phyloP scores from a whole-genome alignment of 139 green algal genomes.

The Klebsormidium nitens region DNA sequence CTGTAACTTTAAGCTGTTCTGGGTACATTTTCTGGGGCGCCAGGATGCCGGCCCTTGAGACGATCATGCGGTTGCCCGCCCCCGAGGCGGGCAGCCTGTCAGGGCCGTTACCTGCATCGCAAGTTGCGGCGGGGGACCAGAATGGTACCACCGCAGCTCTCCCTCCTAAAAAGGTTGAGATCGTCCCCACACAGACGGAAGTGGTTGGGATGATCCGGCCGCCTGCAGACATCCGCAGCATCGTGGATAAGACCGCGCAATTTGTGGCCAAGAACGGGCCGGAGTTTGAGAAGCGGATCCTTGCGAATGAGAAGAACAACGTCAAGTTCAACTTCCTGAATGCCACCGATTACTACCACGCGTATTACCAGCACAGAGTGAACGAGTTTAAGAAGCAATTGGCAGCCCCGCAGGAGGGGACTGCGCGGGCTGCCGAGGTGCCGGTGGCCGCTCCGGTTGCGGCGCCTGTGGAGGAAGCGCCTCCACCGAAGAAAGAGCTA shows the following conservation, averaged over 20 bases:
- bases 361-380: conserved; percentile 86
- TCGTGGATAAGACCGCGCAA: conserved; percentile 96
- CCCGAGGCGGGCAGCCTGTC: not conserved
- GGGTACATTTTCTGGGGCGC: too few relatives aligned
- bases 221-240: conserved; percentile 88
- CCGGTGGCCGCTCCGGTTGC: conserved; percentile 9
- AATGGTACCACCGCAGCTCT: conserved; percentile 3
- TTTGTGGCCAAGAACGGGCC: conserved; percentile 95
- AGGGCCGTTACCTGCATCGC: not conserved
- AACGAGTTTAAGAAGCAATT: conserved; percentile 51
- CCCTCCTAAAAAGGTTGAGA: conserved; percentile 5
- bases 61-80: not conserved
- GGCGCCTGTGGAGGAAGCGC: not conserved
- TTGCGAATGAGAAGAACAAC: conserved; percentile 88
- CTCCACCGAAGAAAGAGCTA: conserved; percentile 48
- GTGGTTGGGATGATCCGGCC: conserved; percentile 88
- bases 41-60: not conserved
- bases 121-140: not conserved
- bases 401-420: conserved; percentile 5
- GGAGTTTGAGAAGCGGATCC: conserved; percentile 91
- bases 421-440: conserved; percentile 14
- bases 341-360: conserved; percentile 88
- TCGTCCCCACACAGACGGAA: conserved; percentile 79
- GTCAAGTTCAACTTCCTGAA: conserved; percentile 96
- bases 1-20: too few relatives aligned